These are phyloP conservation scores for Colletotrichum spinosum DNA, from an alignment of 2,329 filamentous ascomycete genomes.

Conservation along the genomic window DNA sequence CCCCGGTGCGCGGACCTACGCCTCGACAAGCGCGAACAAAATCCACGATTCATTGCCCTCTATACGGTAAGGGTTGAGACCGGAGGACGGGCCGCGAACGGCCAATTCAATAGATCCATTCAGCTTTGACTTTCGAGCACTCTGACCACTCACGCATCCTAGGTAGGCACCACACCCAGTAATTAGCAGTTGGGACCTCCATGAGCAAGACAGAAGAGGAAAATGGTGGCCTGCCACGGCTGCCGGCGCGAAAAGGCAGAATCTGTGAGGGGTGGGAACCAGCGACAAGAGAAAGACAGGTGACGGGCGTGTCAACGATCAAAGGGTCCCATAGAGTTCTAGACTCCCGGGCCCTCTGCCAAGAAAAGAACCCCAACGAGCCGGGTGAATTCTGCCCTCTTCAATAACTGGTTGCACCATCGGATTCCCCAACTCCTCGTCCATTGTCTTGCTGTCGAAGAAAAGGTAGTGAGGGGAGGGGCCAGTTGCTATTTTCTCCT, in stretches of 20 bases:
- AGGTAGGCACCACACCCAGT: neutral
- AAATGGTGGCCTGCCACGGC: constrained; percentile 9
- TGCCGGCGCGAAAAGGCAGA: neutral
- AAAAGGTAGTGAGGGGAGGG: too few species aligned
- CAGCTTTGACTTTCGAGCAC: constrained; percentile 18
- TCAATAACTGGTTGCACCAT: neutral
- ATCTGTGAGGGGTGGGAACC: neutral
- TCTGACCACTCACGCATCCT: neutral
- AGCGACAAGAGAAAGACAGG: constrained; percentile 3
- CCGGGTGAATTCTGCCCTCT: neutral
- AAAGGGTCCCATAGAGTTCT: constrained; percentile 9
- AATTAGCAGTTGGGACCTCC: neutral
- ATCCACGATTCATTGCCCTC: constrained; percentile 1
- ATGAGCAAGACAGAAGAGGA: neutral
- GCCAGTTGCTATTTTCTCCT: neutral
- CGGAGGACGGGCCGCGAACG: neutral
- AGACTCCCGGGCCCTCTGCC: constrained; percentile 15
- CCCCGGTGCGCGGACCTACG: constrained; percentile 7
- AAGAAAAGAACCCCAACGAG: neutral
- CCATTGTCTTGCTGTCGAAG: too few species aligned
- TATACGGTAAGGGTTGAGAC: constrained; percentile 32
- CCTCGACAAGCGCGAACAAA: neutral
- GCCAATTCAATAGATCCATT: constrained; percentile 8
- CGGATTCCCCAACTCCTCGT: neutral
- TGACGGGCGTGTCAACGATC: constrained; percentile 18